A percentile compares a stretch with the other conserved stretches of the same genome.
These are phyloP conservation scores for Euphorbia peplus DNA, from an alignment of 345 rosid species.

Conservation along the genomic window DNA sequence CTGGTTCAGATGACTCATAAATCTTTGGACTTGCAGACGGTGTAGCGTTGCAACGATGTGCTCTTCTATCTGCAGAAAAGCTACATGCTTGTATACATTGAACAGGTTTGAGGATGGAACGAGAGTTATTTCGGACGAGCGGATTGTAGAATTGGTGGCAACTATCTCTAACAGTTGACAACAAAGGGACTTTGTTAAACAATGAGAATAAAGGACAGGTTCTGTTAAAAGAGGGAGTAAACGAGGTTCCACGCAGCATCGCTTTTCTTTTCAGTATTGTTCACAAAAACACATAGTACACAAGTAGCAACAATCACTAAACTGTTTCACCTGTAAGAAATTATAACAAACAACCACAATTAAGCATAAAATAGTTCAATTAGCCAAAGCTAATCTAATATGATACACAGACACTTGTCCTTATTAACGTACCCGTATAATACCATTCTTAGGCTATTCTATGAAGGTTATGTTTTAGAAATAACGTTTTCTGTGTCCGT, in stretches of 20 bases:
- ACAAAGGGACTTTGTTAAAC: conserved; percentile 34
- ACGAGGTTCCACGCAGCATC: conserved; percentile 45
- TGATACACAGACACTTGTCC: too few relatives aligned
- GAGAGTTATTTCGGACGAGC: conserved; percentile 22
- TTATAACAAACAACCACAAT: not conserved
- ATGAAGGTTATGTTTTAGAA: too few relatives aligned
- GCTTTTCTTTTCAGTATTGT: conserved; percentile 7
- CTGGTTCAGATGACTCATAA: conserved; percentile 27
- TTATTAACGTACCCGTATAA: too few relatives aligned
- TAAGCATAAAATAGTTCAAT: not conserved
- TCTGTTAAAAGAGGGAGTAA: conserved; percentile 34
- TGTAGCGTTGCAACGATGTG: conserved; percentile 38
- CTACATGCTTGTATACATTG: conserved; percentile 16
- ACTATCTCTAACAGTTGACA: conserved; percentile 15
- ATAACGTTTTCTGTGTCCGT: too few relatives aligned
- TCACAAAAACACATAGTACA: not conserved
- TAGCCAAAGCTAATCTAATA: not conserved
- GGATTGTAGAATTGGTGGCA: conserved; percentile 5
- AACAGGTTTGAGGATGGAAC: conserved; percentile 18
- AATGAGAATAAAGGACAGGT: conserved; percentile 26
- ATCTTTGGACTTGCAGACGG: conserved; percentile 25
- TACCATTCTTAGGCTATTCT: too few relatives aligned
- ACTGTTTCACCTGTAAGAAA: conserved; percentile 1
- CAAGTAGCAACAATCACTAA: not conserved
- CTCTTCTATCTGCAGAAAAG: conserved; percentile 25